Conservation (phyloP, 2,329 filamentous ascomycete genomes). For the Aspergillus sp. region DNA sequence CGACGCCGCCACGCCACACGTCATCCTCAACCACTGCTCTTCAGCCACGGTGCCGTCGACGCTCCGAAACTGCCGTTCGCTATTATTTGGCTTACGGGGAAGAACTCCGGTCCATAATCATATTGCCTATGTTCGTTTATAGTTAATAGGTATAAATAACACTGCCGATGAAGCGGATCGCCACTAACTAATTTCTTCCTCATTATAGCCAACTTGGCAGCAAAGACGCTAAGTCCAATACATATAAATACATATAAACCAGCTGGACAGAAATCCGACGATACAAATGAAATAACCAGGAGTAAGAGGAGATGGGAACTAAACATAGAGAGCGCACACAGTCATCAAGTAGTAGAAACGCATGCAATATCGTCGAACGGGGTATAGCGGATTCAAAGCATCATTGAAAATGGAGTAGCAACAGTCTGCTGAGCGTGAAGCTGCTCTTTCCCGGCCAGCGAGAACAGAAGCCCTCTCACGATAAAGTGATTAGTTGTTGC, state of each 20-base stretch:
- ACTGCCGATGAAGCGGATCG: background rate
- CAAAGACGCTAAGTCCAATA: conserved; percentile 14
- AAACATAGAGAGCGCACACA: conserved; percentile 1
- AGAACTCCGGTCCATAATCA: background rate
- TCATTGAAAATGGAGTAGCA: conserved; percentile 10
- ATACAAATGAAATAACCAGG: background rate
- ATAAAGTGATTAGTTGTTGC: conserved; percentile 6
- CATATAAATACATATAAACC: conserved; percentile 16
- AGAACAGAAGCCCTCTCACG: conserved; percentile 12
- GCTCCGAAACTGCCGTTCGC: background rate
- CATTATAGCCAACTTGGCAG: conserved; percentile 12
- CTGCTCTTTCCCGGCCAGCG: conserved; percentile 20
- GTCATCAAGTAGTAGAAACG: conserved; percentile 10
- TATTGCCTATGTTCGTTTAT: background rate
- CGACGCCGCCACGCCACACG: background rate
- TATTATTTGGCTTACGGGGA: no score
- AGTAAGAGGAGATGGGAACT: background rate
- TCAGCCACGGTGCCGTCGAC: conserved; percentile 1
- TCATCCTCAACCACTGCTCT: background rate
- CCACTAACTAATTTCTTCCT: conserved; percentile 4
- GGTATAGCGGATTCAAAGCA: conserved; percentile 19
- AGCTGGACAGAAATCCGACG: conserved; percentile 3
- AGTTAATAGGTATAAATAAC: background rate
- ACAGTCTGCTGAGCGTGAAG: background rate
- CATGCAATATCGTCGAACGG: conserved; percentile 19